phyloP scores from a whole-genome alignment of 441 rosid genomes.

The Populus tomentosa region DNA sequence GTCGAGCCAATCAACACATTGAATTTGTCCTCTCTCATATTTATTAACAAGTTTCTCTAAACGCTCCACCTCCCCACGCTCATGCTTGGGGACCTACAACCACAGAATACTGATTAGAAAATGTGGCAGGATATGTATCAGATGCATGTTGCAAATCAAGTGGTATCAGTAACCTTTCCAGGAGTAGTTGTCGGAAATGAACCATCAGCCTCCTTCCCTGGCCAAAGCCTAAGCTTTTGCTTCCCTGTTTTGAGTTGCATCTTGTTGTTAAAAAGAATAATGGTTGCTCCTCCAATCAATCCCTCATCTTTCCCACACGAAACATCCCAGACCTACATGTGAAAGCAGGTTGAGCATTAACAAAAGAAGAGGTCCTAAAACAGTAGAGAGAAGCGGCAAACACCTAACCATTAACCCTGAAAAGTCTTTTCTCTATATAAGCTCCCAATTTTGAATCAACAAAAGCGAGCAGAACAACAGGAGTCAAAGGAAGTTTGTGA shows the following conservation, averaged over 20 bases:
- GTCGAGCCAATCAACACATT: slow-evolving; percentile 85
- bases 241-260: slow-evolving; percentile 93
- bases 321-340: slow-evolving; percentile 88
- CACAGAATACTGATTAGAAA: neutral
- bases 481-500: neutral
- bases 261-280: slow-evolving; percentile 84
- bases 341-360: neutral
- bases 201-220: slow-evolving; percentile 90
- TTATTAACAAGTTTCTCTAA: slow-evolving; percentile 89
- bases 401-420: neutral
- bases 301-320: slow-evolving; percentile 82
- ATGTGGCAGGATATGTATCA: slow-evolving; percentile 1
- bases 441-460: slow-evolving; percentile 9
- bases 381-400: neutral
- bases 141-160: neutral
- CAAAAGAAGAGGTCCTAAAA: neutral
- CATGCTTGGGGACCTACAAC: slow-evolving; percentile 80
- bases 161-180: slow-evolving; percentile 73
- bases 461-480: neutral
- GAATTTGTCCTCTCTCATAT: slow-evolving; percentile 93
- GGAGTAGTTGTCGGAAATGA: slow-evolving; percentile 82
- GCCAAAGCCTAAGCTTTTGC: slow-evolving; percentile 96
- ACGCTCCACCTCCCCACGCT: slow-evolving; percentile 93
- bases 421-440: neutral
- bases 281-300: slow-evolving; percentile 87